A percentile compares a stretch with the other conserved stretches of the same genome.
Conservation (phyloP, 257 asterid genomes). For the Nicotiana obtusifolia region DNA sequence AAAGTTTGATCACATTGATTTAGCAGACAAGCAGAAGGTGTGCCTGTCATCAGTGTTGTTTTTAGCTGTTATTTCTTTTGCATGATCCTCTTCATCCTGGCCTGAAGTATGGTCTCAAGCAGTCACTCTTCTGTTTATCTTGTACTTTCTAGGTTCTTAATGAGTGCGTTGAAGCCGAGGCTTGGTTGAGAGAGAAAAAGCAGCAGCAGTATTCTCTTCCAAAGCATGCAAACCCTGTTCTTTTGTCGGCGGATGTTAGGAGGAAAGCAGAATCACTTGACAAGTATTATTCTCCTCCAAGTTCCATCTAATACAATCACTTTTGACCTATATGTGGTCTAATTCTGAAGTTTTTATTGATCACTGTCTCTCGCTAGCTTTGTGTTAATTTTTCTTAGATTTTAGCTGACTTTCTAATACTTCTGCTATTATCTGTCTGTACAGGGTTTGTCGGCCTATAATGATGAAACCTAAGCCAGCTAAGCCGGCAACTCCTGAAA, state of each 20-base stretch:
- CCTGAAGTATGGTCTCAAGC: too few relatives aligned
- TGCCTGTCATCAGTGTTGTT: neutral
- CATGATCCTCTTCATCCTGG: neutral
- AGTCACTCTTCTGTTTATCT: neutral
- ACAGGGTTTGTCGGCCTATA: slow-evolving; percentile 79
- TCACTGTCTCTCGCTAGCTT: neutral
- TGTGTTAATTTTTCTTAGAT: neutral
- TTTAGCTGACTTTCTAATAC: neutral
- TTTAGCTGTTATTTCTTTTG: slow-evolving; percentile 40
- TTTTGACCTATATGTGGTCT: neutral
- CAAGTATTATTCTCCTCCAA: slow-evolving; percentile 31
- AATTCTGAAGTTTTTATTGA: neutral
- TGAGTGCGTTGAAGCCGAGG: slow-evolving; percentile 87
- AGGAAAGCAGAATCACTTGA: slow-evolving; percentile 85
- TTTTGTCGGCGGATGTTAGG: slow-evolving; percentile 61
- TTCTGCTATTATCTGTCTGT: neutral
- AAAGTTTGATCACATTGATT: slow-evolving; percentile 80
- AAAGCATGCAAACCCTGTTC: slow-evolving; percentile 61
- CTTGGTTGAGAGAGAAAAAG: slow-evolving; percentile 78
- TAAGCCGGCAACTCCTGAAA: slow-evolving; percentile 61
- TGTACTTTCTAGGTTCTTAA: slow-evolving; percentile 49
- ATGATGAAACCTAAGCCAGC: slow-evolving; percentile 86
- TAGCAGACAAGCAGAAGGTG: slow-evolving; percentile 77
- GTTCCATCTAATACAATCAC: neutral
- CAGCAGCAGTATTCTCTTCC: slow-evolving; percentile 83